These are phyloP conservation scores for Sphaerobolus stellatus DNA, from an alignment of 1,284 basidiomycete genomes.

Conservation along the genomic window DNA sequence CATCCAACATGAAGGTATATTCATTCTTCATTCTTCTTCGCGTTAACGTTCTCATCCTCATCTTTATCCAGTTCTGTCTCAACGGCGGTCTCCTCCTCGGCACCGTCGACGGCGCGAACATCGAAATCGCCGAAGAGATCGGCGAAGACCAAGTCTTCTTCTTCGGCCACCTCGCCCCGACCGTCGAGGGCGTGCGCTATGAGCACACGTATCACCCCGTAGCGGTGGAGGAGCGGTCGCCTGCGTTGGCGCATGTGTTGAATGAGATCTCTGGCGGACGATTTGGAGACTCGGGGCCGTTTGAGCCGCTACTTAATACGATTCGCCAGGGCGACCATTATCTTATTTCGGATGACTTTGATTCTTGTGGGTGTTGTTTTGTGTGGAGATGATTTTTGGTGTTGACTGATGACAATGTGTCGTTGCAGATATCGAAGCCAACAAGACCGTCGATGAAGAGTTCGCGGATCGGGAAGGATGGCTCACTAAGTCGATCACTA, in stretches of 20 bases:
- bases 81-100: conserved; percentile 79
- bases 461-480: conserved; percentile 80
- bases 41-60: too few species aligned
- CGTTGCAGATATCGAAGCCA: conserved; percentile 67
- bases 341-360: conserved; percentile 86
- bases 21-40: conserved; percentile 16
- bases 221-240: conserved; percentile 78
- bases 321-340: conserved; percentile 80
- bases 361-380: conserved; percentile 61
- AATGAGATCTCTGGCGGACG: conserved; percentile 67
- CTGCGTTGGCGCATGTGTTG: conserved; percentile 72
- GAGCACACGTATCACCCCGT: conserved; percentile 81
- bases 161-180: conserved; percentile 78
- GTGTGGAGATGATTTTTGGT: too few species aligned
- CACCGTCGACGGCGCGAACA: conserved; percentile 81
- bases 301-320: conserved; percentile 81
- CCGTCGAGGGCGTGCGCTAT: conserved; percentile 81
- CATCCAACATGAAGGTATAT: conserved; percentile 86
- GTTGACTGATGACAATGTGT: not conserved
- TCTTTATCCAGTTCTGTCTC: conserved; percentile 52
- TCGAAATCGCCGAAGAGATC: conserved; percentile 91
- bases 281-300: conserved; percentile 76
- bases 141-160: conserved; percentile 76
- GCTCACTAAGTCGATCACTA: conserved; percentile 88
- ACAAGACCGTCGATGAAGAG: conserved; percentile 83